phyloP scores from a whole-genome alignment of 2,329 filamentous ascomycete genomes.

The Fusarium sp. region DNA sequence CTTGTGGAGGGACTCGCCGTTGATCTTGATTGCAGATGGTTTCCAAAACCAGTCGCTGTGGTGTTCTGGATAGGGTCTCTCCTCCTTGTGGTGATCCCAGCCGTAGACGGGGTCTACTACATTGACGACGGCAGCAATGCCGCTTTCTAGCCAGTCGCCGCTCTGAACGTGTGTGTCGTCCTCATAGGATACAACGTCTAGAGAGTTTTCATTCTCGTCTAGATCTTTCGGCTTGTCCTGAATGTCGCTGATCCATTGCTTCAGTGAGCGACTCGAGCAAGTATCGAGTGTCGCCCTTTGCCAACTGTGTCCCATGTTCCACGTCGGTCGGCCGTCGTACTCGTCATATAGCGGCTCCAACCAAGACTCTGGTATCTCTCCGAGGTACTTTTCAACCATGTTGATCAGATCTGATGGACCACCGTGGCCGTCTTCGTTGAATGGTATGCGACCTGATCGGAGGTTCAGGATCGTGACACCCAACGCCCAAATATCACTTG shows the following conservation, averaged over 20 bases:
- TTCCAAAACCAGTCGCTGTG: not conserved
- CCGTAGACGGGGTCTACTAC: not conserved
- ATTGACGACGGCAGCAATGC: not conserved
- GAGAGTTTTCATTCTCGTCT: not conserved
- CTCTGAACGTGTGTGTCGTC: not conserved
- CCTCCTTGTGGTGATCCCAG: not conserved
- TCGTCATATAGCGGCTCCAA: not conserved
- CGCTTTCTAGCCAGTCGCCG: not conserved
- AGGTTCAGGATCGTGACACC: not conserved
- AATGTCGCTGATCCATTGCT: not conserved
- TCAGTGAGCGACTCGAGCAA: not conserved
- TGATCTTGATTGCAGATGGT: not conserved
- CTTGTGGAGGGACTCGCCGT: not conserved
- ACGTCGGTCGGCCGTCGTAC: not conserved
- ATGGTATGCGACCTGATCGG: not conserved
- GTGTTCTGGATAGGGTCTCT: not conserved
- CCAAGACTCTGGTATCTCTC: not conserved
- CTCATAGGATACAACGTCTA: not conserved
- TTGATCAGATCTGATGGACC: not conserved
- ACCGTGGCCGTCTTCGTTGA: not conserved
- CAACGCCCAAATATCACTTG: not conserved
- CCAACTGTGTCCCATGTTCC: not conserved
- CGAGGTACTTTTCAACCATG: not conserved
- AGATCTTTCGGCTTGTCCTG: not conserved
- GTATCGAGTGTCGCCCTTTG: not conserved